Evolutionary conservation across 75 land plant genomes (phyloP).

Genomic region (Pseudotsuga menziesii): DNA sequence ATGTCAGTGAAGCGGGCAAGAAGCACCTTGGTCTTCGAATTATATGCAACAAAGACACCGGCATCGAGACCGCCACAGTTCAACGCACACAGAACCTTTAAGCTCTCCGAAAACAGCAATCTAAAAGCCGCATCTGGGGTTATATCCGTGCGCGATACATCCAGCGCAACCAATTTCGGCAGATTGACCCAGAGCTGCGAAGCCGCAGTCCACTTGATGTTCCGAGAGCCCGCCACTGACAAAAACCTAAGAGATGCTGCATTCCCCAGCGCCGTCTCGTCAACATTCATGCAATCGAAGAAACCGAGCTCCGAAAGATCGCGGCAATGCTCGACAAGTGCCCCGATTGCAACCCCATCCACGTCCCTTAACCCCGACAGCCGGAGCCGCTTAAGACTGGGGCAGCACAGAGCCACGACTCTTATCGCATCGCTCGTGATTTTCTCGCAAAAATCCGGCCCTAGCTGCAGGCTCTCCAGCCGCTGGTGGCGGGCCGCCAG

Average conservation of each 20-base stretch:
- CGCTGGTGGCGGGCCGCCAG: constrained; percentile 81
- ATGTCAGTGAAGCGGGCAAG: constrained; percentile 64
- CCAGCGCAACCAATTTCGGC: constrained; percentile 70
- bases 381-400: constrained; percentile 53
- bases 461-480: constrained; percentile 85
- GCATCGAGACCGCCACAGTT: constrained; percentile 69
- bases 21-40: constrained; percentile 45
- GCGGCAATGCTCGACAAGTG: constrained; percentile 59
- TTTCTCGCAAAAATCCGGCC: constrained; percentile 82
- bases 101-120: constrained; percentile 45
- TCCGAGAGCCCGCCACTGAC: constrained; percentile 74
- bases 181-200: constrained; percentile 56
- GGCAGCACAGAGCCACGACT: constrained; percentile 80
- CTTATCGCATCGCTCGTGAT: constrained; percentile 78
- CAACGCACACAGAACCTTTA: constrained; percentile 79
- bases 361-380: constrained; percentile 81
- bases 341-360: constrained; percentile 55
- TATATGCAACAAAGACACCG: constrained; percentile 17
- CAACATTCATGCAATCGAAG: constrained; percentile 61
- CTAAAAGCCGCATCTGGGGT: constrained; percentile 43
- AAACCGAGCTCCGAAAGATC: constrained; percentile 67
- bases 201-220: constrained; percentile 67
- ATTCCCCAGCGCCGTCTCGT: constrained; percentile 53
- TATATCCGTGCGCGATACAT: constrained; percentile 91
- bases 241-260: constrained; percentile 57